Conservation (phyloP, 805 yeast genomes). For the Saccharomycopsis microspora region DNA sequence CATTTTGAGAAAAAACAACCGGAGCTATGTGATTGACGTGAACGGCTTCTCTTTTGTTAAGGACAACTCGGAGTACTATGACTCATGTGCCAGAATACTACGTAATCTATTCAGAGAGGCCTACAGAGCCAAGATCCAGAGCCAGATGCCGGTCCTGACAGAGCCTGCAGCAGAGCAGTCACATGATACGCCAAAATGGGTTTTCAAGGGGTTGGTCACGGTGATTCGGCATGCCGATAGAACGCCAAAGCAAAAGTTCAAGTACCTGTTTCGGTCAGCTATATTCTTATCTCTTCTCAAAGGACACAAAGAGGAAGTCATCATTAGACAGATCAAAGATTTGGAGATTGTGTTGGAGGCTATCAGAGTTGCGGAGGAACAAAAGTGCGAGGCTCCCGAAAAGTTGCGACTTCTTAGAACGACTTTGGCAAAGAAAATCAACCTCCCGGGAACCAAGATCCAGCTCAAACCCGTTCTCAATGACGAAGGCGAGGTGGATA, state of each 20-base stretch:
- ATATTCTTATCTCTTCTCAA: constrained; percentile 76
- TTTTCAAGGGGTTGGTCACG: constrained; percentile 82
- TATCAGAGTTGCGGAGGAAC: constrained; percentile 68
- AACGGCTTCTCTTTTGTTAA: constrained; percentile 97
- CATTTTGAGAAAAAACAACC: constrained; percentile 76
- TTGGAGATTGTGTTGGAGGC: constrained; percentile 78
- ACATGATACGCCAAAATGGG: constrained; percentile 72
- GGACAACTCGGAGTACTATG: constrained; percentile 80
- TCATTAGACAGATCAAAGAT: constrained; percentile 82
- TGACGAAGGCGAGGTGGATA: constrained; percentile 63
- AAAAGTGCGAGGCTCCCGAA: constrained; percentile 65
- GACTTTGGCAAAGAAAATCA: constrained; percentile 81
- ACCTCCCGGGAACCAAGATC: constrained; percentile 91
- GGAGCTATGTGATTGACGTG: constrained; percentile 90
- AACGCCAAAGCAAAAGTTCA: constrained; percentile 96
- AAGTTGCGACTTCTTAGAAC: constrained; percentile 67
- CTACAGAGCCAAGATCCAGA: constrained; percentile 22
- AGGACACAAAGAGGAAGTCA: constrained; percentile 94
- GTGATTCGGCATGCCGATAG: constrained; percentile 97
- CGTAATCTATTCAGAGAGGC: constrained; percentile 45
- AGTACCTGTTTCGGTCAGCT: constrained; percentile 85
- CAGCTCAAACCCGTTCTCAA: constrained; percentile 84
- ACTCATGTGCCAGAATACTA: constrained; percentile 66
- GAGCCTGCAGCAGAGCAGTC: background rate
- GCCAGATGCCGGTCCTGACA: constrained; percentile 20